Percentiles rank a stretch among this genome's conserved stretches.
Conservation (phyloP, 257 asterid species). For the Solanum paucissectum region DNA sequence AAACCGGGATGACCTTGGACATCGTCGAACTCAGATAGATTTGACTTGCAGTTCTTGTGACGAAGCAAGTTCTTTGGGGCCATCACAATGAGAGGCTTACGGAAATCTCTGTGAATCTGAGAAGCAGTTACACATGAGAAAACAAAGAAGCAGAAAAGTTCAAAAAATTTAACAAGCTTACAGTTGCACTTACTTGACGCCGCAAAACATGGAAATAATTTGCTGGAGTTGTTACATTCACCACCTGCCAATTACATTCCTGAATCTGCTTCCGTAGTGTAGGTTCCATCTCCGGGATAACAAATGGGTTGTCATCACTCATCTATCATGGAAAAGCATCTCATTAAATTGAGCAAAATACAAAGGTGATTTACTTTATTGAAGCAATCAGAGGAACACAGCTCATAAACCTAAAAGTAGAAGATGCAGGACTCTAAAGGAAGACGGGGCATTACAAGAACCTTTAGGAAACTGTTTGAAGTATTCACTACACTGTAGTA, state of each 20-base stretch:
- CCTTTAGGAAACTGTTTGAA: neutral
- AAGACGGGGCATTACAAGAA: neutral
- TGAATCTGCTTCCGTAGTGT: slow-evolving; percentile 89
- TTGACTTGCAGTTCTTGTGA: slow-evolving; percentile 19
- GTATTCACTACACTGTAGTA: neutral
- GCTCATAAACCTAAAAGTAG: neutral
- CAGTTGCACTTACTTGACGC: slow-evolving; percentile 67
- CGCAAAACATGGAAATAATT: slow-evolving; percentile 97
- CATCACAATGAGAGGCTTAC: slow-evolving; percentile 29
- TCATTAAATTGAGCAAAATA: neutral
- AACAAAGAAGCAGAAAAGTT: neutral
- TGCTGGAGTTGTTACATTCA: slow-evolving; percentile 98
- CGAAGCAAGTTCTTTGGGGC: slow-evolving; percentile 27
- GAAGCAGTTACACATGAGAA: neutral
- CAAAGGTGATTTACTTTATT: neutral
- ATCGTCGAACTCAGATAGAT: slow-evolving; percentile 20
- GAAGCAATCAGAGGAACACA: neutral
- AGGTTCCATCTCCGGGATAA: slow-evolving; percentile 95
- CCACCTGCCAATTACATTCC: slow-evolving; percentile 99
- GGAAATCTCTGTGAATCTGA: slow-evolving; percentile 9
- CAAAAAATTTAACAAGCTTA: neutral
- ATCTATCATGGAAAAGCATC: slow-evolving; percentile 38
- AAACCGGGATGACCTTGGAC: slow-evolving; percentile 22
- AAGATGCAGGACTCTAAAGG: neutral
- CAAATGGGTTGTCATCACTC: slow-evolving; percentile 88